Percentiles rank a stretch among this genome's conserved stretches.
These are phyloP conservation scores for Neurospora intermedia DNA, from an alignment of 495 filamentous ascomycete genomes.

Conservation along the genomic window DNA sequence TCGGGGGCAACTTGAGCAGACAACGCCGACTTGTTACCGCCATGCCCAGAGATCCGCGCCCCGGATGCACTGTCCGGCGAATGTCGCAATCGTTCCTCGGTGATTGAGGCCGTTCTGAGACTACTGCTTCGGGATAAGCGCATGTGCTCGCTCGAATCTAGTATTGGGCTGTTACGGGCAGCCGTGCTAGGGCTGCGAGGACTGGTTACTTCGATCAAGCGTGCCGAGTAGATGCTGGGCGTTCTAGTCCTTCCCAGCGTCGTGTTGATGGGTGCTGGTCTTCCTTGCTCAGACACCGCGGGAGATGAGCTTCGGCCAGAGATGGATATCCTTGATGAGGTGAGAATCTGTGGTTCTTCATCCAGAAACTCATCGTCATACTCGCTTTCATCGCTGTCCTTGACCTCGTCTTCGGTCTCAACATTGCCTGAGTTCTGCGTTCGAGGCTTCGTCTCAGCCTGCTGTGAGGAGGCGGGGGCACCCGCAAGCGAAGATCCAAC, in stretches of 20 bases:
- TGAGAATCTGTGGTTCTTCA: slow-evolving; percentile 45
- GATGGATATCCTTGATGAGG: slow-evolving; percentile 44
- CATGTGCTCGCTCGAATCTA: slow-evolving; percentile 28
- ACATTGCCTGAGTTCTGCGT: not conserved
- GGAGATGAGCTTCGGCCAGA: slow-evolving; percentile 34
- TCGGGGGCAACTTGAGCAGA: not conserved
- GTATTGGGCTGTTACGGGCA: slow-evolving; percentile 30
- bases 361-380: slow-evolving; percentile 34
- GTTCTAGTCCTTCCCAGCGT: slow-evolving; percentile 29
- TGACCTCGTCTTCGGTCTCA: slow-evolving; percentile 10
- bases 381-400: slow-evolving; percentile 30
- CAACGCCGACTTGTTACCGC: slow-evolving; percentile 13
- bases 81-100: slow-evolving; percentile 22
- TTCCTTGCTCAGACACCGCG: slow-evolving; percentile 28
- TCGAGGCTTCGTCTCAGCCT: not conserved
- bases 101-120: slow-evolving; percentile 29
- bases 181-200: slow-evolving; percentile 31
- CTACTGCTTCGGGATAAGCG: slow-evolving; percentile 27
- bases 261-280: slow-evolving; percentile 26
- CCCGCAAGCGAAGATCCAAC: not conserved
- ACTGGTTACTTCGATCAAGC: slow-evolving; percentile 42
- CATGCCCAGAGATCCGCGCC: slow-evolving; percentile 6
- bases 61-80: slow-evolving; percentile 10
- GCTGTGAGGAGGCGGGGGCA: not conserved
- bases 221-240: slow-evolving; percentile 41